Conservation (phyloP, 2,329 filamentous ascomycete species). For the Diaporthe eres region DNA sequence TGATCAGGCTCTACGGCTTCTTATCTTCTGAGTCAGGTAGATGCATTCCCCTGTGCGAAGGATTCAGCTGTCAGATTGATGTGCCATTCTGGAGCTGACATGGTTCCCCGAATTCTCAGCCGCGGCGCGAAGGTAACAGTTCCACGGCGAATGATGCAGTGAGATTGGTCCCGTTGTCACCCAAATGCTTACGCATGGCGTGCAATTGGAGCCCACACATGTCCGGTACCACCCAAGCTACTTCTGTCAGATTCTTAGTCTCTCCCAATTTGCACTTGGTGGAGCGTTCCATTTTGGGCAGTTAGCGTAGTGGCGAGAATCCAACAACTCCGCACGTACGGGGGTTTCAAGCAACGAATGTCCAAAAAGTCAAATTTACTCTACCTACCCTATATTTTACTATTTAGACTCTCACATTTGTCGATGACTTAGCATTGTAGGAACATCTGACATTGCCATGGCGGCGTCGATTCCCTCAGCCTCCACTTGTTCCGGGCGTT, state of each 20-base stretch:
- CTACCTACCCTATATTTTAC: too few relatives aligned
- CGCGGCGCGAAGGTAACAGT: background rate
- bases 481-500: too few relatives aligned
- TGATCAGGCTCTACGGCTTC: background rate
- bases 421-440: too few relatives aligned
- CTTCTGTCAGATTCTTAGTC: background rate
- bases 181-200: constrained; percentile 15
- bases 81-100: constrained; percentile 18
- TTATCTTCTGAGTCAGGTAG: background rate
- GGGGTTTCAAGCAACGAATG: too few relatives aligned
- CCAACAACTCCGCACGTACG: too few relatives aligned
- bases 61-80: background rate
- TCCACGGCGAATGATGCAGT: background rate
- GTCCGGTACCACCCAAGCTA: background rate
- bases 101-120: constrained; percentile 12
- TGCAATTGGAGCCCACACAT: background rate
- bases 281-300: too few relatives aligned
- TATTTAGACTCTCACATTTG: too few relatives aligned
- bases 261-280: too few relatives aligned
- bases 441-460: too few relatives aligned
- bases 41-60: background rate
- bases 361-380: too few relatives aligned
- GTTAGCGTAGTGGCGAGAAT: too few relatives aligned
- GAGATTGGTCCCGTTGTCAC: constrained; percentile 7
- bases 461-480: too few relatives aligned